A percentile compares a stretch with the other conserved stretches of the same genome.
phyloP scores from a whole-genome alignment of 2,329 filamentous ascomycete species.

The Sporothrix variecibatus region DNA sequence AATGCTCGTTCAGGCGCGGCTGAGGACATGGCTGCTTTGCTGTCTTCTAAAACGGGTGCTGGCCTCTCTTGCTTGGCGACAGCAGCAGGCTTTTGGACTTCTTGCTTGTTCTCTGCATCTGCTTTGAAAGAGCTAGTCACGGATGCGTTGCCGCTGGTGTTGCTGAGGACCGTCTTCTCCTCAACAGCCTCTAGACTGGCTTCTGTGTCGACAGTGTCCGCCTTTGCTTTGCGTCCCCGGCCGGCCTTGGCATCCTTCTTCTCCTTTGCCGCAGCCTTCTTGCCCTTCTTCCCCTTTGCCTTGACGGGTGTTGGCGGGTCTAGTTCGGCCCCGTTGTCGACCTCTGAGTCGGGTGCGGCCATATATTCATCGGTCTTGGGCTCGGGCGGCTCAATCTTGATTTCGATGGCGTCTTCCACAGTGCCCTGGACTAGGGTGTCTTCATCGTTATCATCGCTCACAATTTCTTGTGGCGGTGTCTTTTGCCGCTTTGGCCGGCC shows the following conservation, averaged over 20 bases:
- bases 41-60: background rate
- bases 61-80: background rate
- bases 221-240: background rate
- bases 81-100: background rate
- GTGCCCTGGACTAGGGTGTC: background rate
- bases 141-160: conserved; percentile 21
- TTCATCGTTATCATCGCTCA: conserved; percentile 10
- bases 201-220: background rate
- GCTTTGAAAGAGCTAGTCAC: background rate
- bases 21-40: background rate
- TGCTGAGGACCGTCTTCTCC: conserved; percentile 3
- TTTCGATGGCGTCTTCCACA: background rate
- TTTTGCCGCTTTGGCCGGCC: conserved; percentile 24
- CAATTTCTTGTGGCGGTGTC: background rate
- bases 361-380: background rate
- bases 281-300: background rate
- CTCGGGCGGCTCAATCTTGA: background rate
- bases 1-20: background rate
- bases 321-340: background rate
- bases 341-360: background rate
- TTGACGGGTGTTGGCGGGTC: background rate
- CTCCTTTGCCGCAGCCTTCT: background rate
- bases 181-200: background rate
- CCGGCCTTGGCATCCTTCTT: background rate
- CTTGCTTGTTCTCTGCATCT: conserved; percentile 22